A percentile compares a stretch with the other conserved stretches of the same genome.
These are phyloP conservation scores for Solanum appendiculatum DNA, from an alignment of 257 asterid species.

Conservation along the genomic window DNA sequence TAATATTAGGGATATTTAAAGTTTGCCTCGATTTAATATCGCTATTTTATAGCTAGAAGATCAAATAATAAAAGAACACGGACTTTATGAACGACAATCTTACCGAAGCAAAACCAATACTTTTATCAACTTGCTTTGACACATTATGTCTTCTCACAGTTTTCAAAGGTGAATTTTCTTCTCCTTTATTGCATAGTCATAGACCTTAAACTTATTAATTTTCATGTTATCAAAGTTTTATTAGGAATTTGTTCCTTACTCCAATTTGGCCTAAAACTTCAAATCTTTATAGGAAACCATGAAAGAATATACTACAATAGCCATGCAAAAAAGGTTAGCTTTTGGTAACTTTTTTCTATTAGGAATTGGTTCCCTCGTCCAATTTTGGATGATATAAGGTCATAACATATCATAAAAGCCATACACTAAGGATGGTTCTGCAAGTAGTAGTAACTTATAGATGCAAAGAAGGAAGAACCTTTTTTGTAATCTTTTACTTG, in stretches of 20 bases:
- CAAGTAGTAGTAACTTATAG: not conserved
- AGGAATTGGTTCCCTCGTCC: not conserved
- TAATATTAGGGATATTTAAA: no score
- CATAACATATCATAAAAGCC: not conserved
- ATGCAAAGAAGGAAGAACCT: not conserved
- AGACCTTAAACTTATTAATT: not conserved
- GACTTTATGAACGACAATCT: not conserved
- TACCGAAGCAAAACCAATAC: not conserved
- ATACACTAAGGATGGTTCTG: not conserved
- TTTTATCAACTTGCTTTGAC: not conserved
- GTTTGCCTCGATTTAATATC: not conserved
- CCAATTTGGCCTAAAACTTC: not conserved
- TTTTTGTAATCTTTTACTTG: not conserved
- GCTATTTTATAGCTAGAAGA: not conserved
- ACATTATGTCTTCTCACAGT: not conserved
- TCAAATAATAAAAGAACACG: not conserved
- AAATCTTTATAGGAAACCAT: not conserved
- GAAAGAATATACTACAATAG: not conserved
- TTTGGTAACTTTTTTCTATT: not conserved
- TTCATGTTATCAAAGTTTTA: not conserved
- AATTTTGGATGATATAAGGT: not conserved
- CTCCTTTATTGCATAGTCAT: no score
- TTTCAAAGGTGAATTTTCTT: not conserved
- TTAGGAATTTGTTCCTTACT: not conserved
- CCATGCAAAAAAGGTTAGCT: not conserved